Conservation (phyloP, 805 yeast genomes). For the Yarrowia phangngaensis region DNA sequence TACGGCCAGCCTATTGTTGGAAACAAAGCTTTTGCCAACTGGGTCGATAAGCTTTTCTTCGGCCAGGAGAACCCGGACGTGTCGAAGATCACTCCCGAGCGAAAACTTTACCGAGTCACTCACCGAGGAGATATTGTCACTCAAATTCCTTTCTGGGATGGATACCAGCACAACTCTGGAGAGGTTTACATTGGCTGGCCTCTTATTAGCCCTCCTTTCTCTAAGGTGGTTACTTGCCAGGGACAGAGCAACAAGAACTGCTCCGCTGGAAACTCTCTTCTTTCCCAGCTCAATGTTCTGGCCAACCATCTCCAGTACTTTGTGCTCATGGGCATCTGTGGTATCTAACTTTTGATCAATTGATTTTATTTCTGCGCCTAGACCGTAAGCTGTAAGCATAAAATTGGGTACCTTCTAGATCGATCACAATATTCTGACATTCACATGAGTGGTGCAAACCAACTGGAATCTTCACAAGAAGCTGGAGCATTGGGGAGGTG, state of each 20-base stretch:
- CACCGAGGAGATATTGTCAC: constrained; percentile 19
- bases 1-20: constrained; percentile 25
- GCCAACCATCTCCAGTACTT: too few relatives aligned
- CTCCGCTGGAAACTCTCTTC: too few relatives aligned
- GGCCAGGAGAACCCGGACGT: not conserved
- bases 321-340: too few relatives aligned
- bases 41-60: constrained; percentile 21
- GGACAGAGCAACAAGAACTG: constrained; percentile 22
- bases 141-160: constrained; percentile 25
- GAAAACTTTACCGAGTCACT: constrained; percentile 22
- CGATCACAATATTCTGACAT: too few relatives aligned
- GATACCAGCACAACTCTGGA: constrained; percentile 13
- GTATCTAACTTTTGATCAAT: too few relatives aligned
- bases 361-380: too few relatives aligned
- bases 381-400: too few relatives aligned
- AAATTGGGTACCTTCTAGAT: too few relatives aligned
- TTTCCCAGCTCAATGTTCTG: too few relatives aligned
- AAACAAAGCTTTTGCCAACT: constrained; percentile 10
- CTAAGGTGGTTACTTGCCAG: constrained; percentile 15
- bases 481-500: too few relatives aligned
- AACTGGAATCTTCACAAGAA: too few relatives aligned
- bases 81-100: not conserved
- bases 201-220: not conserved
- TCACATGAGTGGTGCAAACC: too few relatives aligned
- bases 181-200: constrained; percentile 17